Conservation (phyloP, 2,329 filamentous ascomycete species). For the Fusarium sp. region DNA sequence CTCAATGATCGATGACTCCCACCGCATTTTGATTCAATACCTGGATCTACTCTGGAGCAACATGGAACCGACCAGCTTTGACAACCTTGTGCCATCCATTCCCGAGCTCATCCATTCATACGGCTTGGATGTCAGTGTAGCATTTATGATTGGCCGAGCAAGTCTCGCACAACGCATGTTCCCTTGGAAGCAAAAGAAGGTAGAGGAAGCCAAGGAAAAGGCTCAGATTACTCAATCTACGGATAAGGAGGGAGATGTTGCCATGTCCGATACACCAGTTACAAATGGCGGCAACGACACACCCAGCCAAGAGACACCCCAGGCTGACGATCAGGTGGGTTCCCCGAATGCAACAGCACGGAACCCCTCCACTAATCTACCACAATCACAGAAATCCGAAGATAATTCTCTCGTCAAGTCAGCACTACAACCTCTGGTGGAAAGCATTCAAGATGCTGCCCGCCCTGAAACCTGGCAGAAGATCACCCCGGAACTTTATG, state of each 20-base stretch:
- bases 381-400: constrained; percentile 50
- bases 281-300: constrained; percentile 46
- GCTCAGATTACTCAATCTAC: constrained; percentile 46
- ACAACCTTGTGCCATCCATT: constrained; percentile 80
- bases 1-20: constrained; percentile 89
- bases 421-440: constrained; percentile 76
- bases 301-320: constrained; percentile 45
- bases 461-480: constrained; percentile 74
- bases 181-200: constrained; percentile 55
- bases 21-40: constrained; percentile 87
- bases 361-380: constrained; percentile 44
- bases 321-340: constrained; percentile 52
- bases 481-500: constrained; percentile 84
- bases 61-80: constrained; percentile 80
- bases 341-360: constrained; percentile 15
- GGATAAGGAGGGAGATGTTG: constrained; percentile 70
- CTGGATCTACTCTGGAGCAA: constrained; percentile 89
- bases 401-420: constrained; percentile 51
- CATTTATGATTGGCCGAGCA: constrained; percentile 84
- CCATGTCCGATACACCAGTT: constrained; percentile 59
- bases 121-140: constrained; percentile 81
- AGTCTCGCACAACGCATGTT: constrained; percentile 77
- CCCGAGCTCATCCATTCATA: constrained; percentile 80
- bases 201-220: constrained; percentile 47
- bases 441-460: constrained; percentile 72